These are phyloP conservation scores for Liquidambar formosana DNA, from an alignment of 164 flowering plant species.

Conservation along the genomic window DNA sequence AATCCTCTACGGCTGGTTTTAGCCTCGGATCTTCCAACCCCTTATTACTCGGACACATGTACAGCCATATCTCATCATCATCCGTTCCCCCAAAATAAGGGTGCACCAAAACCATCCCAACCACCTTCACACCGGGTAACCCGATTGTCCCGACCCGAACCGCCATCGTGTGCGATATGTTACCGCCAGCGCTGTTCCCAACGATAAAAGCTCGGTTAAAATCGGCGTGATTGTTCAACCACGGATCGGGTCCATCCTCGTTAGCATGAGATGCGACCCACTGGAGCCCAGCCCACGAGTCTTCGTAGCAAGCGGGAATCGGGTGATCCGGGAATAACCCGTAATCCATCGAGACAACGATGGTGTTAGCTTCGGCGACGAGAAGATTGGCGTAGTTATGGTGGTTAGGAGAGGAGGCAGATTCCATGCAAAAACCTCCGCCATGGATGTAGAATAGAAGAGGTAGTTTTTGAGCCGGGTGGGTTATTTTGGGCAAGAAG, in stretches of 20 bases:
- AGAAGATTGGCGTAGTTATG: neutral
- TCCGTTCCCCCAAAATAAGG: conserved; percentile 19
- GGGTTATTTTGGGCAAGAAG: conserved; percentile 29
- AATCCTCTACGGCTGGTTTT: conserved; percentile 11
- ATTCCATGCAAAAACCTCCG: neutral
- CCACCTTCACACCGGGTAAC: conserved; percentile 4
- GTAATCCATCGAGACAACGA: conserved; percentile 6
- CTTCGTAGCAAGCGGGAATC: no score
- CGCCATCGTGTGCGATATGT: conserved; percentile 12
- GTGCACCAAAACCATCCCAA: conserved; percentile 10
- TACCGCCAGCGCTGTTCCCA: conserved; percentile 36
- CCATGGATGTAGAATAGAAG: neutral
- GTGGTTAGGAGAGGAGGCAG: neutral
- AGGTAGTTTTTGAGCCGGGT: conserved; percentile 6
- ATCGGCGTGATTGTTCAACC: conserved; percentile 28
- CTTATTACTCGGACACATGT: neutral
- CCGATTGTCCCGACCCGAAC: conserved; percentile 5
- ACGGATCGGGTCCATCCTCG: conserved; percentile 22
- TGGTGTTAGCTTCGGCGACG: neutral
- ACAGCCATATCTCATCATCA: neutral
- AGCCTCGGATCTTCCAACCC: conserved; percentile 6
- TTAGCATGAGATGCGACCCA: conserved; percentile 14
- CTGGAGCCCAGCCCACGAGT: no score
- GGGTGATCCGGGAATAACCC: no score
- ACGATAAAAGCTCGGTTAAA: conserved; percentile 20